Evolutionary conservation across 139 green algal genomes (phyloP), one percentile per base, ranked within the genome.

Genomic region (Chlorella sp.): DNA sequence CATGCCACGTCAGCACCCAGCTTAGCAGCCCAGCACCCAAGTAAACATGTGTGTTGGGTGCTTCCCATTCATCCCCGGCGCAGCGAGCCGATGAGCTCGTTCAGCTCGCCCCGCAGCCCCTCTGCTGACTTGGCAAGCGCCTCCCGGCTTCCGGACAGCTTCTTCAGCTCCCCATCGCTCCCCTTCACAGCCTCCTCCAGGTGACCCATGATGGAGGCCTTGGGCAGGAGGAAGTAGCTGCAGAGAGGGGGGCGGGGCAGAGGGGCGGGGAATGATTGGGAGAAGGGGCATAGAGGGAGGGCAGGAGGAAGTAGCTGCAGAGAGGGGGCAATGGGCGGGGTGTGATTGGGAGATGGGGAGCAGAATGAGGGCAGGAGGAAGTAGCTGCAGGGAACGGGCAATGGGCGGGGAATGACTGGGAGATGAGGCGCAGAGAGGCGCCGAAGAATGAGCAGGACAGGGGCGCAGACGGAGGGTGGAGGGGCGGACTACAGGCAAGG

Each of bases 201-300:
- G 39, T 91, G 66, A 0, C 37, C 42, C 85, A 92, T 89, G 21
- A 94, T 34, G 32, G 68, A 37, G 24, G 60, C 39, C 66, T 92
- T 93, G 88, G 91, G 91, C 88, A 91, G 76, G 68, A 91, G 77
- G 40, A 93, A 90, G 78, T 91, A 91, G 16, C 89, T 91, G 89
- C 73, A 85, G 22, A 2, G 32, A 11, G 37, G 42, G 42, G 73
- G 40, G 14, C 48, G 42, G 12, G 12, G 71, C 14, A 48, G 75
- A 39, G 7, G 24, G 60, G 57, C 57, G n/a, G 16, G 81, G 57
- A 16, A 68, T 68, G 60, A 68, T 68, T 26, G 11, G 64, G 64
- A 18, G 64, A 28, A 18, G 2, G 64, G 11, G 64, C 21, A 71
- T 9, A 14, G 24, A 2, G 21, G 22, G 64, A 71, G 7, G 48